phyloP scores from a whole-genome alignment of 1,139 yeast genomes.

The Geotrichum fermentans region DNA sequence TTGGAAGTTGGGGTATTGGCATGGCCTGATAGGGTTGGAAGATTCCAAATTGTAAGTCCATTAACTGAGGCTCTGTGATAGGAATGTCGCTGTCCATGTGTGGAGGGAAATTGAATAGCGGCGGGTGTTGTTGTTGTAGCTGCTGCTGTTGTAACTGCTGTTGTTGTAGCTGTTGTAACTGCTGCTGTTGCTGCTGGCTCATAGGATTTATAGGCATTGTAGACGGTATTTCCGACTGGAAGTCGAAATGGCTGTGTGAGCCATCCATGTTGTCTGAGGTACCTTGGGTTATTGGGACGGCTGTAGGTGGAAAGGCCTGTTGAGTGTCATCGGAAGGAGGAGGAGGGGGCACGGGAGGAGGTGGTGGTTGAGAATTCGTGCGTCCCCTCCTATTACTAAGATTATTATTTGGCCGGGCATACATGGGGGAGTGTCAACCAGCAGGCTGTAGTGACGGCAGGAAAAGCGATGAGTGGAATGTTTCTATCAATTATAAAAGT shows the following conservation, averaged over 20 bases:
- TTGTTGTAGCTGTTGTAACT: conserved; percentile 7
- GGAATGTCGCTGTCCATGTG: too few relatives aligned
- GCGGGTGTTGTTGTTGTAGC: too few relatives aligned
- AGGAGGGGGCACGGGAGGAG: neutral
- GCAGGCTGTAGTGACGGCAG: neutral
- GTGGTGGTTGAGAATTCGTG: conserved; percentile 7
- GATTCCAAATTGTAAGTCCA: neutral
- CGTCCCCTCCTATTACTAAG: conserved; percentile 9
- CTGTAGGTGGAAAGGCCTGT: neutral
- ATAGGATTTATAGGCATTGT: neutral
- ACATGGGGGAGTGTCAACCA: conserved; percentile 2
- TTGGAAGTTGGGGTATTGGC: neutral
- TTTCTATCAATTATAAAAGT: too few relatives aligned
- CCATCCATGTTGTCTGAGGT: conserved; percentile 10
- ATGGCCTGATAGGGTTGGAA: too few relatives aligned
- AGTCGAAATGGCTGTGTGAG: conserved; percentile 5
- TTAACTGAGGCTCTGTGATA: too few relatives aligned
- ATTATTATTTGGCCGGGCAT: conserved; percentile 9
- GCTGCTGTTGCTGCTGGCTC: neutral
- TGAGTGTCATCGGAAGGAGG: neutral
- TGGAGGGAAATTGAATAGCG: too few relatives aligned
- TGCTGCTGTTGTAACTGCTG: conserved; percentile 6
- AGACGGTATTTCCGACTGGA: neutral
- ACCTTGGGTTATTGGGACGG: neutral
- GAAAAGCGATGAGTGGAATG: too few relatives aligned